Evolutionary conservation across 805 yeast species (phyloP), one percentile per base, ranked within the genome.

Genomic region (Lipomyces lipofer): DNA sequence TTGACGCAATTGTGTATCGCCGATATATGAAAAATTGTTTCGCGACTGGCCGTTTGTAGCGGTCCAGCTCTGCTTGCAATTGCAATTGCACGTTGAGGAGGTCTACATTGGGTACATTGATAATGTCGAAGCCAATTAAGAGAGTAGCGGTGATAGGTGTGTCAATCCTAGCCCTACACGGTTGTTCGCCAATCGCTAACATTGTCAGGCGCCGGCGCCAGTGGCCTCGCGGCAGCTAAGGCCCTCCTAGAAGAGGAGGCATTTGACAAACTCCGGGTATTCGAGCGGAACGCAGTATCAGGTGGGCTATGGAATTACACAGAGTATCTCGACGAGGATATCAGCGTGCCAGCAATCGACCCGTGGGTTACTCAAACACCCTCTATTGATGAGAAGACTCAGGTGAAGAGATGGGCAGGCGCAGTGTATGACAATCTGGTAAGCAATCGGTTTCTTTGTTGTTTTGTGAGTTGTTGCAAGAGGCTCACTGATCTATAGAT

Each of bases 231-330:
- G 0, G 72, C 79, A 2, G 82, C 87, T 0, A 80, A 83, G 54
- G 88, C 90, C 0, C 72, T 88, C 9, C 59, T 78, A 6, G 77
- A 73, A 8, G 90, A 84, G 60, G 56, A 55, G 1, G 64, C 68
- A 1, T 66, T 71, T 2, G 78, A 78, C 59, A 70, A 74, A 30
- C 74, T 87, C 45, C 79, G 78, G 24, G 73, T 85, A 4, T 86
- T 76, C 64, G 95, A 87, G 59, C 73, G 78, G 44, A 75, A 86
- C 57, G 60, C 71, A 6, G 67, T 69, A n/a, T 66, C 78, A n/a
- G 96, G 95, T 12, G 96, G 96, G 0, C 71, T 88, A 7, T 88
- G 96, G 96, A 79, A 82, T 65, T 85, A 80, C 64, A 75, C 73
- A 51, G 73, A 66, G 50, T 56, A 52, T 61, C 71, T 62, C 27